Evolutionary conservation across 2,329 filamentous ascomycete genomes (phyloP).

Genomic region (Nothophaeocryptopus gaeumannii): DNA sequence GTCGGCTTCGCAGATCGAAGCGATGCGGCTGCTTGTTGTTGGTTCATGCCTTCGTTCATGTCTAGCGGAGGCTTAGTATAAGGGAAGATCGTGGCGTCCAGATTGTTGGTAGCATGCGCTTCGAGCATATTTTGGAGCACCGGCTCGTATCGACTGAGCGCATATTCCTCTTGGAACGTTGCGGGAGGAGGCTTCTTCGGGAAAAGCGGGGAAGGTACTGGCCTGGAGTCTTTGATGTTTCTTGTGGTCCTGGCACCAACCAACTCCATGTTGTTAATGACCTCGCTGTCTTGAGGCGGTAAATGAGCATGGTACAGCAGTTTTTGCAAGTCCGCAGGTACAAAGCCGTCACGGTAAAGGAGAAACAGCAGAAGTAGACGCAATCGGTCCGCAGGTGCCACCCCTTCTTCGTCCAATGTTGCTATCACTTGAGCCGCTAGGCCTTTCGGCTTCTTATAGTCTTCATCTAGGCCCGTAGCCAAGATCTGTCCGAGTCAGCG

Average conservation of each 20-base stretch:
- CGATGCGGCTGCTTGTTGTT: conserved; percentile 56
- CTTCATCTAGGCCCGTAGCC: conserved; percentile 89
- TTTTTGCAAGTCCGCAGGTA: conserved; percentile 78
- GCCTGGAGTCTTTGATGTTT: conserved; percentile 73
- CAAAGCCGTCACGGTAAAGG: conserved; percentile 79
- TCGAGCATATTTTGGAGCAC: conserved; percentile 81
- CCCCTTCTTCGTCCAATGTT: conserved; percentile 78
- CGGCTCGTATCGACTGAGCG: conserved; percentile 83
- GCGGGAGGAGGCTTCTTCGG: conserved; percentile 59
- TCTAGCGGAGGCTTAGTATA: conserved; percentile 58
- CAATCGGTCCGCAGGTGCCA: conserved; percentile 70
- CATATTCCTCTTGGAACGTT: conserved; percentile 69
- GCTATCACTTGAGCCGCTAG: conserved; percentile 80
- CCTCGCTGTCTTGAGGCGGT: conserved; percentile 67
- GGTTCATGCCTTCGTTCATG: conserved; percentile 57
- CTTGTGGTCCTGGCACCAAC: conserved; percentile 73
- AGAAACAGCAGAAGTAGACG: conserved; percentile 83
- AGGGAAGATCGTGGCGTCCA: conserved; percentile 46
- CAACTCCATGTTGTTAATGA: conserved; percentile 74
- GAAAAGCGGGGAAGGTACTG: conserved; percentile 66
- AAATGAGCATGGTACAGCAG: conserved; percentile 80
- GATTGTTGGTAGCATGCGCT: conserved; percentile 48
- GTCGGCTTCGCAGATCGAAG: conserved; percentile 89
- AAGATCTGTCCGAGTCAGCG: conserved; percentile 55
- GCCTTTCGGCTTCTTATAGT: conserved; percentile 86